Base-by-base conservation (phyloP, 2,329 filamentous ascomycete species). In the Tolypocladium cylindrosporum region DNA sequence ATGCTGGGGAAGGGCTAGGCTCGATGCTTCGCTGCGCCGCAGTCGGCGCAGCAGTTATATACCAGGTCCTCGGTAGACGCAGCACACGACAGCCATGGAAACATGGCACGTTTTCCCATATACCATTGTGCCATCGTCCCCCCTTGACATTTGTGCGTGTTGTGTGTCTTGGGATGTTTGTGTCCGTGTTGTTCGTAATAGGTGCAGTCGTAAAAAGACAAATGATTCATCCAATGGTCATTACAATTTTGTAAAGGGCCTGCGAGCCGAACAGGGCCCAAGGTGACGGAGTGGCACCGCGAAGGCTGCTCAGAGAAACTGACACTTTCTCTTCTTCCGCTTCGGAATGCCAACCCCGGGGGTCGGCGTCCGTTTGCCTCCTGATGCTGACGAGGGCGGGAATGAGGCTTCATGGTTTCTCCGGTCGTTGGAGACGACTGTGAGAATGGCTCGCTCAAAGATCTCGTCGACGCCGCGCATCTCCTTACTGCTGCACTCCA, bases 401-500 rank as follows among this genome's bases (percentile, higher is more conserved):
- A n/a, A 48, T 64, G 76, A 74, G 61, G 74, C 72, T 70, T 84
- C 81, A 61, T 80, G 73, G 66, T 84, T 86, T 71, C 85, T 86
- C 67, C 79, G 76, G 70, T 91, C 90, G 67, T 91, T 90, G 64
- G 88, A 85, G 36, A 99, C 90, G 39, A 94, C 91, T 55, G 89
- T 93, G 68, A 92, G 85, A 70, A 99, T 92, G 58, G 94, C 94
- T 61, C 85, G 81, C 72, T 95, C 89, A 74, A 99, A 99, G 69
- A 97, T 94, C 68, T 97, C 93, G 72, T 97, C 91, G 52, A 99
- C 93, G 58, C 94, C 94, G 57, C 82, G 85, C 88, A 96, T 94
- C 75, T 97, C 94, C 76, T 97, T 97, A 75, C 91, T 96, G 71
- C 91, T 96, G 81, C 94, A 99, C 77, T 99, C 94, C 84, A 96